Evolutionary conservation across 2,329 filamentous ascomycete species (phyloP).

Genomic region (Xylaria sp.): DNA sequence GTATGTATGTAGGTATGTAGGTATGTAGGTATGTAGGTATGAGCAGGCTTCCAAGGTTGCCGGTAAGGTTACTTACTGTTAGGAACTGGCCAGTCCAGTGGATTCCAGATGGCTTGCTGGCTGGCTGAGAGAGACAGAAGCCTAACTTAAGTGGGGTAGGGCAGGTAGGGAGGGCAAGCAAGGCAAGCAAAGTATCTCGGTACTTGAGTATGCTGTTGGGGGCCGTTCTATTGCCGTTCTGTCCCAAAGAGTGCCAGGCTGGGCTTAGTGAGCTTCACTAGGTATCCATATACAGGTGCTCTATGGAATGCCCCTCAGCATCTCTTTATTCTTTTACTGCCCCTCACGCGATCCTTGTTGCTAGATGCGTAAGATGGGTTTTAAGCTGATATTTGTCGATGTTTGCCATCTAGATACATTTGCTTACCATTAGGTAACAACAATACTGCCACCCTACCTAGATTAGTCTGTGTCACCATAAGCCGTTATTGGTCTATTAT

Average conservation of each 20-base stretch:
- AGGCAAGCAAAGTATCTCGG: not conserved
- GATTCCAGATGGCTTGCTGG: not conserved
- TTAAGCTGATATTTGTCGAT: not conserved
- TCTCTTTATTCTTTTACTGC: not conserved
- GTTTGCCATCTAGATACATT: not conserved
- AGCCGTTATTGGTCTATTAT: not conserved
- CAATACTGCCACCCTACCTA: not conserved
- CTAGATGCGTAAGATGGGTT: not conserved
- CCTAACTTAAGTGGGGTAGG: conserved; percentile 10
- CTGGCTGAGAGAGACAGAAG: conserved; percentile 13
- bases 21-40: too few species aligned
- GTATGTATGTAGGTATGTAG: too few species aligned
- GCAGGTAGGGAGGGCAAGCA: not conserved
- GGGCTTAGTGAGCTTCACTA: not conserved
- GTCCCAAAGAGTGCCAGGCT: not conserved
- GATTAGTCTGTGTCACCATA: not conserved
- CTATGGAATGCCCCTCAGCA: not conserved
- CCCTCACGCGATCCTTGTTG: not conserved
- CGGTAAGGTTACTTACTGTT: conserved; percentile 11
- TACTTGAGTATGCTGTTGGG: not conserved
- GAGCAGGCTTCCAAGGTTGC: not conserved
- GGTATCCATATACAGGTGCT: not conserved
- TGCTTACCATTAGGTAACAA: not conserved
- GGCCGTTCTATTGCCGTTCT: not conserved
- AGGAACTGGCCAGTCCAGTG: conserved; percentile 8